These are phyloP conservation scores for Diplotaxis tenuifolia DNA, from an alignment of 345 rosid genomes.

Conservation along the genomic window DNA sequence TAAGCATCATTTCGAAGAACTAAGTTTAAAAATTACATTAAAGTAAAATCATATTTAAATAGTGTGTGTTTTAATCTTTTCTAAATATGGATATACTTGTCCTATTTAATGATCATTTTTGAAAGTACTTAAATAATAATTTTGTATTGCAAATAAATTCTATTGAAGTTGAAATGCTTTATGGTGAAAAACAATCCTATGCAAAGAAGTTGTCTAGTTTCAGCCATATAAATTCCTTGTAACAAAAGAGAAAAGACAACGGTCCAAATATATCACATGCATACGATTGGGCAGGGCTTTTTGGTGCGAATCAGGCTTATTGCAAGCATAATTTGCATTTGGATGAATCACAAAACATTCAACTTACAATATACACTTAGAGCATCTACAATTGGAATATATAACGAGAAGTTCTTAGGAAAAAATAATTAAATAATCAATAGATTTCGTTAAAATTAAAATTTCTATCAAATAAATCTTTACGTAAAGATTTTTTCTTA, in stretches of 20 bases:
- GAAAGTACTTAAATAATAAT: not conserved
- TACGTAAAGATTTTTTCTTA: too few relatives aligned
- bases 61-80: not conserved
- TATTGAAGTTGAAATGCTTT: not conserved
- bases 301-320: not conserved
- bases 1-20: not conserved
- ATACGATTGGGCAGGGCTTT: not conserved
- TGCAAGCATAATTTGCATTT: not conserved
- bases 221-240: not conserved
- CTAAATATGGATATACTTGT: not conserved
- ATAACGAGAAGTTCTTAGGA: too few relatives aligned
- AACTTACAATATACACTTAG: conserved; percentile 1
- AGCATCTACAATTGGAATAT: too few relatives aligned
- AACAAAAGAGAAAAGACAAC: not conserved
- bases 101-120: not conserved
- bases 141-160: not conserved
- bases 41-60: not conserved
- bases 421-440: not conserved
- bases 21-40: not conserved
- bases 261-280: not conserved
- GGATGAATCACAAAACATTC: not conserved
- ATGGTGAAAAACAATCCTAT: not conserved
- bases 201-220: not conserved
- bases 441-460: too few relatives aligned
- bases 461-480: too few relatives aligned